Base-by-base conservation (phyloP, 768 basidiomycete genomes). In the Podaxis sp. region DNA sequence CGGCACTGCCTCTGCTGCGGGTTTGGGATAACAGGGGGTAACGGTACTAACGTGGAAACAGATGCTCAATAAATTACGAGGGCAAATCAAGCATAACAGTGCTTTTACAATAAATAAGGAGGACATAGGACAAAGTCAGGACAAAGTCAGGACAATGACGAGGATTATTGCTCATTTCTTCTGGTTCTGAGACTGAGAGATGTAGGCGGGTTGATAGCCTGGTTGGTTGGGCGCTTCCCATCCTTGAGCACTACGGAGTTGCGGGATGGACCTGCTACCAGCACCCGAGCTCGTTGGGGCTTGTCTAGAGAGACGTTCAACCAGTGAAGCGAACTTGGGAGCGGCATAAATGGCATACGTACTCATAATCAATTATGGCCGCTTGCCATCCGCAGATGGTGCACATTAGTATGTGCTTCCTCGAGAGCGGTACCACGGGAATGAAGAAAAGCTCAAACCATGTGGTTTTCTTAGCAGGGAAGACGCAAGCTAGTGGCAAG, bases 401-500 rank as follows among this genome's bases (percentile, higher is more conserved):
- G 71, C 90, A 92, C 60, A 86, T 68, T 87, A 89, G 90, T 54
- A 91, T 73, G 57, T 81, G 82, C 57, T 81, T 81, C 51, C 80
- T 80, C 23, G 72, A 79, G 66, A 90, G 74, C 1, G 90, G 90
- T 46, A 91, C 71, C 59, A 92, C 72, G 23, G 87, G 90, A 13
- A 92, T 77, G 71, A 83, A 89, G 74, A 86, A 91, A 48, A 92
- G 69, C 71, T 90, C 87, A 68, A 92, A 88, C 90, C 89, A 91
- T 38, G 74, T 82, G 57, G 84, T 83, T 36, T 79, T 78, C 70
- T 88, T 89, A 32, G 86, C 86, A 32, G 80, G 74, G 52, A 85
- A 72, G 58, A 89, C 84, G 54, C 85, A 79, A 23, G 76, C 89
- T 89, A 64, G 36, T 55, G 44, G 55, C 46, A 61, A 18, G 61